Evolutionary conservation across 2,329 filamentous ascomycete species (phyloP), one percentile per base, ranked within the genome.

Genomic region (Trichoderma harzianum): DNA sequence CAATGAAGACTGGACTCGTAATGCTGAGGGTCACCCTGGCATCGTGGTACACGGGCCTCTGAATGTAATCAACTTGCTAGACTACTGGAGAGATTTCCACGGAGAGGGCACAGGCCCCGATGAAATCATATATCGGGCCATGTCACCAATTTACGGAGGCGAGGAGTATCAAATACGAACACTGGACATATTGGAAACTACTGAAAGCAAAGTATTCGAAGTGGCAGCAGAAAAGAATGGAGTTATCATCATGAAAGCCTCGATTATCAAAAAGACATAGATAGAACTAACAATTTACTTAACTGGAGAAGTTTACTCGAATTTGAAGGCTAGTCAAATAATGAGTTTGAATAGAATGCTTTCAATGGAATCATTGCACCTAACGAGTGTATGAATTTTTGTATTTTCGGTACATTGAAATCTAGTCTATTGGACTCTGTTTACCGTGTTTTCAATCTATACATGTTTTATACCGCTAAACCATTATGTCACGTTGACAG

Each of bases 31-130:
- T 0, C 92, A 96, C 76, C 87, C 88, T 0, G 87, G 89, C 18
- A 80, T 92, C 6, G 88, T 97, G 12, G 93, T 97, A 34, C 94
- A 97, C 76, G 94, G 93, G 0, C 93, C 94, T 1, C 82, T 97
- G 73, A 92, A 91, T 39, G 84, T 95, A 28, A 91, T 93, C 12
- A 86, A 91, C 51, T 88, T 97, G 77, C 82, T 95, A 18, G 89
- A 92, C 68, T 85, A 95, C 69, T 89, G 89, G 82, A 80, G 84
- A n/a, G 87, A 92, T 74, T 76, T 89, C 0, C 78, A 83, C 34
- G 71, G 71, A n/a, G 67, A 74, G 0, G 81, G 82, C 0, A 36
- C 71, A 14, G 58, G 66, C 0, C 80, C 78, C 1, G 62, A 78
- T 74, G 74, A 83, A 77, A 74, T 95, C 39, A 85, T 86, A 16